Base-by-base conservation (phyloP, 2,329 filamentous ascomycete genomes). In the Phaeophleospora eucalypticola region DNA sequence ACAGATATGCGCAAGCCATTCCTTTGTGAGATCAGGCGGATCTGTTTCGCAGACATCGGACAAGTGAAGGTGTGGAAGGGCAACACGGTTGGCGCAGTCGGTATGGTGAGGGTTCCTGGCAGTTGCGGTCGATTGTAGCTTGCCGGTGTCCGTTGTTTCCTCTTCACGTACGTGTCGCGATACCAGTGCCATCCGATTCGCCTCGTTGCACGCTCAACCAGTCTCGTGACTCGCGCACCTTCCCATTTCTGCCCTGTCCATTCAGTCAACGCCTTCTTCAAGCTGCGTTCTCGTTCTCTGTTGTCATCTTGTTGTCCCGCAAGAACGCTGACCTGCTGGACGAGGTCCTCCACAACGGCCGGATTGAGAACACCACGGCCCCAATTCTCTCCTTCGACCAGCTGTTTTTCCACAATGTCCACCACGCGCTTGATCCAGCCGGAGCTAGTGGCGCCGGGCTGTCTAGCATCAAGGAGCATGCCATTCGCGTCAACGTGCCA, bases 61-160 rank as follows among this genome's bases (percentile, higher is more conserved):
- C 87, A 95, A 1, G 93, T 98, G 62, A 98, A 98, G 0, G 93
- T 97, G 66, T 98, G 93, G 63, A 98, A 98, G 0, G 93, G 93
- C 1, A 98, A 76, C 1, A 98, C 90, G 0, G 93, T 98, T 2
- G 93, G 93, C 4, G 93, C 91, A 21, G 87, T 83, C 3, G 93
- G 93, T 8, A 95, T 79, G 1, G 86, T 79, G 24, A 98, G 74
- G 35, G 77, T 78, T 2, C 76, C 68, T 3, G 91, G 93, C 9
- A 95, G 72, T 49, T 81, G 82, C 9, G 88, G 87, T 42, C 93
- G 77, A 27, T 73, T 70, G 65, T 96, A 96, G 56, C 71, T 75
- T 9, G 75, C 75, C 4, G 70, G 57, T 3, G 78, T 69, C 17
- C 81, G 77, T 45, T 81, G 75, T 54, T 75, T 73, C 53, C 76